Percentiles rank a stretch among this genome's conserved stretches.
These are phyloP conservation scores for Linum trigynum DNA, from an alignment of 345 rosid species.

Conservation along the genomic window DNA sequence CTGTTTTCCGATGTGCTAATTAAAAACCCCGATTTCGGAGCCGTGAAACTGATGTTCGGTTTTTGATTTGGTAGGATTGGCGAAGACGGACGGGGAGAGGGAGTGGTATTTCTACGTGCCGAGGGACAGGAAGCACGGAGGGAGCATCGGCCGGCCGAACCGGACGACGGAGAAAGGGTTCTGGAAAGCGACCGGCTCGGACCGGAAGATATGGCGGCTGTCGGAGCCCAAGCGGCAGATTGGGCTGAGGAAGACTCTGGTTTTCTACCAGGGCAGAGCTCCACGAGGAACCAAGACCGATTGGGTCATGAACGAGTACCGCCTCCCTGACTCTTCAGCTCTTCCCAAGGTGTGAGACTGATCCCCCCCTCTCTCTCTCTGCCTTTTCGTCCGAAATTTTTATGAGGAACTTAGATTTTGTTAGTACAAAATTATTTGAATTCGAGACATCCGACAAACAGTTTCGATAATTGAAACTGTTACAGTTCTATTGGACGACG, in stretches of 20 bases:
- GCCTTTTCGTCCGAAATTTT: not conserved
- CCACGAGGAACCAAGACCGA: constrained; percentile 29
- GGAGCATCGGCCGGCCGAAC: constrained; percentile 22
- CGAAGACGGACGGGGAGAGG: constrained; percentile 26
- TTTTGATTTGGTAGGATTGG: constrained; percentile 11
- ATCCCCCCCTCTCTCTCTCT: not conserved
- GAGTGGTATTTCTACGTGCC: constrained; percentile 35
- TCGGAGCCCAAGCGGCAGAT: constrained; percentile 14
- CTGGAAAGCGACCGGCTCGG: constrained; percentile 33
- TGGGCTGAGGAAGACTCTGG: constrained; percentile 26
- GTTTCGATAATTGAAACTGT: too few relatives aligned
- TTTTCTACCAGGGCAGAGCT: constrained; percentile 30
- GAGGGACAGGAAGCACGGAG: constrained; percentile 22
- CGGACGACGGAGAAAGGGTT: constrained; percentile 22
- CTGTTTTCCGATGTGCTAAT: too few relatives aligned
- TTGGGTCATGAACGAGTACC: constrained; percentile 36
- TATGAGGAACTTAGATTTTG: too few relatives aligned
- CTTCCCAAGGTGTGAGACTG: constrained; percentile 1
- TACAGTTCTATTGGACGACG: too few relatives aligned
- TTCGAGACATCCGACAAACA: too few relatives aligned
- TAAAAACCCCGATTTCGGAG: too few relatives aligned
- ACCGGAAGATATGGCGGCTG: constrained; percentile 16
- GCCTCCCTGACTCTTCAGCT: constrained; percentile 15
- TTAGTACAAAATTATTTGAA: too few relatives aligned
- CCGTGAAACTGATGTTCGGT: not conserved